Base-by-base conservation (phyloP, 192 early-diverging fungal genomes). In the Coemansia sp. region DNA sequence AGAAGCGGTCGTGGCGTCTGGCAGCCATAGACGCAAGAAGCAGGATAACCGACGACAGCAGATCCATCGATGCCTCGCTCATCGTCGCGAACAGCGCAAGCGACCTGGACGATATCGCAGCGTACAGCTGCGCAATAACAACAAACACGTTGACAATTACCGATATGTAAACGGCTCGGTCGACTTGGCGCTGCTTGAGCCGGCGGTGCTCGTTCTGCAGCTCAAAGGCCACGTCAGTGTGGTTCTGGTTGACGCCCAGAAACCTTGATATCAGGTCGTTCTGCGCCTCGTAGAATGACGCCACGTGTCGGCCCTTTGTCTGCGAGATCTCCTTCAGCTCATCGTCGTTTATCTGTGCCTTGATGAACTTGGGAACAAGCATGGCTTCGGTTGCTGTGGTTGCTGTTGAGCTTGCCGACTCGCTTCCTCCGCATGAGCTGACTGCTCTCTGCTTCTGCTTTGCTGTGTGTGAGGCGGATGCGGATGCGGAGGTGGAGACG, bases 11-110 rank as follows among this genome's bases (percentile, higher is more conserved):
- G 39, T 67, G 61, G 48, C 83, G 80, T 26, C 80, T 83, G 16
- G 90, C 88, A 5, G 88, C 88, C 58, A 77, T 75, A 4, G 84
- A 85, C 3, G 92, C 85, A 62, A 86, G 86, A 53, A 89, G 75
- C 26, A 91, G 69, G 52, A 90, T 90, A 11, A 85, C 79, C 0
- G 86, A 87, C 23, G 87, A 90, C 54, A 93, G 70, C 43, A 92
- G 74, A 68, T 93, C 92, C 92, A 93, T 93, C 61, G 89, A 89
- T 8, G 92, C 86, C 74, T 92, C 92, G 39, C 88, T 86, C 91
- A 91, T 92, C 0, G 90, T 91, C 3, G 91, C 91, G 70, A 93
- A 92, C 41, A 93, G 73, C 21, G 91, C 87, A 45, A 93, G 72
- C 4, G 92, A 92, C 19, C 85, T 86, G 9, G 92, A 90, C 0